Evolutionary conservation across 2,329 filamentous ascomycete species (phyloP), one percentile per base, ranked within the genome.

Genomic region (Fusarium ramigenum): DNA sequence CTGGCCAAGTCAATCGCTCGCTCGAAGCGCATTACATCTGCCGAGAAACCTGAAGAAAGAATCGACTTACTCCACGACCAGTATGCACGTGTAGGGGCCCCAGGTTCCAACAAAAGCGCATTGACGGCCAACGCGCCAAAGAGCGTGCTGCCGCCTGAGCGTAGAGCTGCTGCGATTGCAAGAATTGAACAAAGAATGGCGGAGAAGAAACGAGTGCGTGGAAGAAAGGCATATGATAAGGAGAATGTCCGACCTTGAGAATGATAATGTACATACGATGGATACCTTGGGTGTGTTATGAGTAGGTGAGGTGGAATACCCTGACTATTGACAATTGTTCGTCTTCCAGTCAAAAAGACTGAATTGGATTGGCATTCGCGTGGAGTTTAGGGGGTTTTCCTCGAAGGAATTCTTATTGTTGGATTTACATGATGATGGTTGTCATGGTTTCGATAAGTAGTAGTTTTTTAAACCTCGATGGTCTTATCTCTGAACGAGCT

Each of bases 151-250:
- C 83, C 88, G 14, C 84, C 86, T 7, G 86, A 88, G 57, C 83
- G 89, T 39, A 83, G 84, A 50, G 86, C 87, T 11, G 88, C 88
- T 3, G 88, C 87, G 16, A 82, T 88, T 58, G 88, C 87, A 46
- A 82, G 88, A 12, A 84, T 90, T 19, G 85, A 89, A 78, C 83
- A 85, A 78, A 85, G 87, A 76, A 86, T 85, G 77, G 84, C 84
- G n/a, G 85, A 89, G 78, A 87, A 87, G 77, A 83, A 82, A 77
- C 81, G 80, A 64, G 76, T 79, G 34, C 78, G 80, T 54, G 78
- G 78, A 53, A 78, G 78, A 39, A 78, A 75, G 59, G 79, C 77
- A 16, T 72, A 77, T 37, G 84, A 86, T 69, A 88, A 89, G 82
- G 88, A 89, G 81, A 89, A 90, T 75, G 70, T 87, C 69, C 80